These are phyloP conservation scores for Hypomontagnella monticulosa DNA, from an alignment of 495 filamentous ascomycete species.

Conservation along the genomic window DNA sequence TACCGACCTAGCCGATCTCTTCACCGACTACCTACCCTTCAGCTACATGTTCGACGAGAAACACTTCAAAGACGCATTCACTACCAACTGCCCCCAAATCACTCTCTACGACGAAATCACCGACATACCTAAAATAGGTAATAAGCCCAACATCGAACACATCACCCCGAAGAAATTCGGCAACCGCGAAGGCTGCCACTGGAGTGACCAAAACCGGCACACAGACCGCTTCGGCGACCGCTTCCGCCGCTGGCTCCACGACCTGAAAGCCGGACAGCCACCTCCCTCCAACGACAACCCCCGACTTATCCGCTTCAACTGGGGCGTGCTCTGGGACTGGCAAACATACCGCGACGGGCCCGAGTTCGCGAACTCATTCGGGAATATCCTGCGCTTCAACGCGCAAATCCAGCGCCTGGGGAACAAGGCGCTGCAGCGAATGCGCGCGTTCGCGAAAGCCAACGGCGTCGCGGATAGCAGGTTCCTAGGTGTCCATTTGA, in stretches of 20 bases:
- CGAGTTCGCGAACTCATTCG: constrained; percentile 55
- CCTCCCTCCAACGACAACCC: constrained; percentile 45
- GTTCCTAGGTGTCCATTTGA: constrained; percentile 54
- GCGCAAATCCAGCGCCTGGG: constrained; percentile 50
- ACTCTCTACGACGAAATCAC: constrained; percentile 53
- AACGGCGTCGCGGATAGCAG: constrained; percentile 32
- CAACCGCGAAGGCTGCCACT: constrained; percentile 56
- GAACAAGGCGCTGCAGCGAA: constrained; percentile 45
- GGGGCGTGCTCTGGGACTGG: constrained; percentile 61
- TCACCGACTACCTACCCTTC: constrained; percentile 51
- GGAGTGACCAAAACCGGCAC: constrained; percentile 57
- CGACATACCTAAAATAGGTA: constrained; percentile 34
- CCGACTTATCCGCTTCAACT: constrained; percentile 54
- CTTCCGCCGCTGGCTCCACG: constrained; percentile 47
- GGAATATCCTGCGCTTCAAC: constrained; percentile 52
- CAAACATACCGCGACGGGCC: constrained; percentile 56
- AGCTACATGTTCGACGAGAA: constrained; percentile 60
- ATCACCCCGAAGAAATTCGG: constrained; percentile 58
- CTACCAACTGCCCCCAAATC: constrained; percentile 54
- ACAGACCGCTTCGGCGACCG: constrained; percentile 54
- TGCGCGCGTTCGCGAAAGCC: constrained; percentile 45
- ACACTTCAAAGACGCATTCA: constrained; percentile 55
- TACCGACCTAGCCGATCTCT: constrained; percentile 50
- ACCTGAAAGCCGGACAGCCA: constrained; percentile 41
- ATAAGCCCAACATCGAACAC: constrained; percentile 50